Base-by-base conservation (phyloP, 495 filamentous ascomycete species). In the Talaromyces trachyspermus region DNA sequence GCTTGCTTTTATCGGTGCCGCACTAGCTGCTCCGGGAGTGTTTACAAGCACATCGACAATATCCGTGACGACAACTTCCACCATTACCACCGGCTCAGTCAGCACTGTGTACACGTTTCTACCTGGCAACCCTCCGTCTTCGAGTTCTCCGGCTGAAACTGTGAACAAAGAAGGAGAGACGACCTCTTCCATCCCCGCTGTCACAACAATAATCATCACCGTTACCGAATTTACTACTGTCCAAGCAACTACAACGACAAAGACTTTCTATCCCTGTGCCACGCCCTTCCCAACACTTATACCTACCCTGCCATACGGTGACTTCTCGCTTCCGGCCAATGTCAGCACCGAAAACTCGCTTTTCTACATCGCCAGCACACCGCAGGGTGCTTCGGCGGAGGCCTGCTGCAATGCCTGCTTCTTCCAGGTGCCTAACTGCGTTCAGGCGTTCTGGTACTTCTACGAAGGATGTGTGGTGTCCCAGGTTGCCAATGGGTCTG, bases 361-460 rank as follows among this genome's bases (percentile, higher is more conserved):
- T 15, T 54, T 33, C 38, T 14, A 33, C 14, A 27, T 48, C 2
- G n/a, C 22, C 5, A 14, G 2, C 27, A 50, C 40, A 5, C 32
- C 30, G 1, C 37, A 50, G 18, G 54, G 47, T 14, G 37, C 47
- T 2, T 51, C 51, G 3, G 49, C 50, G 2, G 22, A 42, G 32
- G 51, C 43, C 8, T 56, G 54, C 51, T 56, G 54, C 47, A 56
- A 54, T 46, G 24, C 50, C 1, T 56, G 54, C 36, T 56, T 49
- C 42, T 56, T 56, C 41, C 48, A 49, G 11, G 19, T 56, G 3
- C 39, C 41, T 2, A 50, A 56, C 24, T 56, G 54, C 25, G 41
- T 54, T 1, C 51, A 56, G 30, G 54, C 54, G 8, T 54, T 42
- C 26, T 56, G 43, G 36, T 56, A 50, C n/a, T 54, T 29, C 36